Conservation (phyloP, 139 green algal genomes). For the Haematococcus sp. region DNA sequence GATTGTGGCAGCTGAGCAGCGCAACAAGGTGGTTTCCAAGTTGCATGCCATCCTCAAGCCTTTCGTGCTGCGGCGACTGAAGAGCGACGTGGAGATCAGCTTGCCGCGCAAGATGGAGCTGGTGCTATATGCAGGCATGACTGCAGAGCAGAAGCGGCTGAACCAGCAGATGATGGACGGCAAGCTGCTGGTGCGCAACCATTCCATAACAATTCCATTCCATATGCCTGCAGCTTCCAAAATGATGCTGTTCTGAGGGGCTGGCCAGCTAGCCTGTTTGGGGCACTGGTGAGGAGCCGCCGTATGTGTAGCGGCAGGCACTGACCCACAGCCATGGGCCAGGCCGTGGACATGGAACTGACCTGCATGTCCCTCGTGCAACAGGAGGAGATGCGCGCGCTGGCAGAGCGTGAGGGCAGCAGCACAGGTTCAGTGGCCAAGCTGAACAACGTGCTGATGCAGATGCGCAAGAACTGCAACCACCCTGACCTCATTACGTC, state of each 20-base stretch:
- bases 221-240: too few species aligned
- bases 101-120: conserved; percentile 89
- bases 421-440: conserved; percentile 18
- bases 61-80: conserved; percentile 90
- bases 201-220: not conserved
- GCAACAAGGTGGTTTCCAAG: conserved; percentile 68
- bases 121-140: conserved; percentile 86
- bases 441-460: conserved; percentile 95
- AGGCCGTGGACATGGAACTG: not conserved
- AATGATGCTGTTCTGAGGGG: too few species aligned
- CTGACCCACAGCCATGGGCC: not conserved
- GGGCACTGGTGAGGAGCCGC: too few species aligned
- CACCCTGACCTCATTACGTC: conserved; percentile 95
- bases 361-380: not conserved
- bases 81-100: conserved; percentile 81
- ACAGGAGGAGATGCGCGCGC: conserved; percentile 39
- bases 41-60: conserved; percentile 90
- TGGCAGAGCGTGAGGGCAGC: conserved; percentile 27
- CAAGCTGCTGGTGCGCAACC: conserved; percentile 54
- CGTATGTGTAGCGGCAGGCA: too few species aligned
- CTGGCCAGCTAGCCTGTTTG: too few species aligned
- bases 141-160: conserved; percentile 65
- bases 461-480: conserved; percentile 97
- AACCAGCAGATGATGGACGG: conserved; percentile 77
- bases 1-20: conserved; percentile 76